Conservation (phyloP, 2,329 filamentous ascomycete genomes). For the Hortaea sp. region DNA sequence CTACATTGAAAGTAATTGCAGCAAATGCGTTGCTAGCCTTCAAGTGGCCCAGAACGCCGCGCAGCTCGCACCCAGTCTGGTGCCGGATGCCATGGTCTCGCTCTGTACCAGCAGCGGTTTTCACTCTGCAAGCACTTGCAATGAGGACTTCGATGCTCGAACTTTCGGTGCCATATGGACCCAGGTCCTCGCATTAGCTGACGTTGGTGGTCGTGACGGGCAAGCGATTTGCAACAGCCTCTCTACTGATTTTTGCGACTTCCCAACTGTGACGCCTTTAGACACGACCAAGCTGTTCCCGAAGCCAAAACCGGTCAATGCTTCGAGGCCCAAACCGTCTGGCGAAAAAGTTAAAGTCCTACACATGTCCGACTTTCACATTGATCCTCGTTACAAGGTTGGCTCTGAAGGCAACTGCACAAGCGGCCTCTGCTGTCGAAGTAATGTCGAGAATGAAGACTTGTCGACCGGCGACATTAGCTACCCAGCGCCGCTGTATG, state of each 20-base stretch:
- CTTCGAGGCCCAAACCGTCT: conserved; percentile 35
- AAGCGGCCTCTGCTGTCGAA: conserved; percentile 42
- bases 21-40: conserved; percentile 44
- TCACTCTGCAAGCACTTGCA: conserved; percentile 38
- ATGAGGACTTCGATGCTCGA: conserved; percentile 36
- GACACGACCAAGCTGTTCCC: conserved; percentile 40
- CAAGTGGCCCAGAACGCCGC: conserved; percentile 42
- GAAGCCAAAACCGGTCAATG: conserved; percentile 43
- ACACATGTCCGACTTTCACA: conserved; percentile 45
- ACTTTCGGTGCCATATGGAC: conserved; percentile 48
- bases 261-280: conserved; percentile 35
- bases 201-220: conserved; percentile 46
- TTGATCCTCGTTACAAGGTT: conserved; percentile 45
- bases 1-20: conserved; percentile 35
- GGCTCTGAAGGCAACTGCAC: conserved; percentile 46
- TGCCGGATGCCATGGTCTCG: conserved; percentile 42
- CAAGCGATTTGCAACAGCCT: conserved; percentile 47
- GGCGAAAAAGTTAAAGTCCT: conserved; percentile 47
- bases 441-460: conserved; percentile 29
- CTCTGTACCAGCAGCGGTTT: conserved; percentile 42
- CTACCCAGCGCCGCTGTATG: conserved; percentile 44
- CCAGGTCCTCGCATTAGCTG: conserved; percentile 44
- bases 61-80: conserved; percentile 36
- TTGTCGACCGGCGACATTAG: conserved; percentile 26
- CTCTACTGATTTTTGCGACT: conserved; percentile 35